Percentiles rank a stretch among this genome's conserved stretches.
These are phyloP conservation scores for Pseudocercospora fijiensis DNA, from an alignment of 2,329 filamentous ascomycete genomes.

Conservation along the genomic window DNA sequence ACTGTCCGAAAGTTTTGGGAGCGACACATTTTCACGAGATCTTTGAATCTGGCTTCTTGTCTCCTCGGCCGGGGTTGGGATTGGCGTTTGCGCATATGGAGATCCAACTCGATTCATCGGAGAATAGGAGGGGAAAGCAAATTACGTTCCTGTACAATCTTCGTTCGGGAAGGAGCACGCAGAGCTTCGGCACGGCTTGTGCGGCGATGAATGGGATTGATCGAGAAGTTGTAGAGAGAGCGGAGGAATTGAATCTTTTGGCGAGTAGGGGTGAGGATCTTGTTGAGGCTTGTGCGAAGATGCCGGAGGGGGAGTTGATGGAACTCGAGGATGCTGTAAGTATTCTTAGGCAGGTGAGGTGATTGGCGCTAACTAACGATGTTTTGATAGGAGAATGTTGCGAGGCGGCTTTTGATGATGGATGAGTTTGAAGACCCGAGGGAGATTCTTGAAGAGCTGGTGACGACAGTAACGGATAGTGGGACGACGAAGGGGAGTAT, in stretches of 20 bases:
- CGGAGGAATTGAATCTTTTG: constrained; percentile 69
- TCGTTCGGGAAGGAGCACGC: constrained; percentile 64
- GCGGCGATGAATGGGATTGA: constrained; percentile 85
- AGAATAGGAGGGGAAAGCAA: constrained; percentile 57
- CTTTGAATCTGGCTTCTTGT: constrained; percentile 63
- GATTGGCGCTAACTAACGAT: constrained; percentile 6
- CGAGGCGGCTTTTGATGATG: constrained; percentile 44
- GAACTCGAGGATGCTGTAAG: constrained; percentile 66
- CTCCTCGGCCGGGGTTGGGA: constrained; percentile 50
- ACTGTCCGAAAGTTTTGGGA: constrained; percentile 58
- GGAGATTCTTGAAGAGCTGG: constrained; percentile 41
- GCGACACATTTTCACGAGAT: constrained; percentile 71
- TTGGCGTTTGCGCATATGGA: constrained; percentile 71
- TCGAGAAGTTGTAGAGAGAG: constrained; percentile 67
- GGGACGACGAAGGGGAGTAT: not conserved
- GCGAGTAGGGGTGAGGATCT: constrained; percentile 74
- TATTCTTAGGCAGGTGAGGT: not conserved
- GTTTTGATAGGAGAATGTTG: constrained; percentile 42
- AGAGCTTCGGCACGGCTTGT: constrained; percentile 82
- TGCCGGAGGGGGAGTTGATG: constrained; percentile 63
- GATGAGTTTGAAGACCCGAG: constrained; percentile 41
- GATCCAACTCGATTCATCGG: constrained; percentile 58
- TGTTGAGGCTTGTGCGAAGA: constrained; percentile 65
- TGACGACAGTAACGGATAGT: constrained; percentile 26
- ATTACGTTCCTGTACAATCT: constrained; percentile 40